Conservation (phyloP, 169 alveolate genomes). For the Eimeria falciformis region DNA sequence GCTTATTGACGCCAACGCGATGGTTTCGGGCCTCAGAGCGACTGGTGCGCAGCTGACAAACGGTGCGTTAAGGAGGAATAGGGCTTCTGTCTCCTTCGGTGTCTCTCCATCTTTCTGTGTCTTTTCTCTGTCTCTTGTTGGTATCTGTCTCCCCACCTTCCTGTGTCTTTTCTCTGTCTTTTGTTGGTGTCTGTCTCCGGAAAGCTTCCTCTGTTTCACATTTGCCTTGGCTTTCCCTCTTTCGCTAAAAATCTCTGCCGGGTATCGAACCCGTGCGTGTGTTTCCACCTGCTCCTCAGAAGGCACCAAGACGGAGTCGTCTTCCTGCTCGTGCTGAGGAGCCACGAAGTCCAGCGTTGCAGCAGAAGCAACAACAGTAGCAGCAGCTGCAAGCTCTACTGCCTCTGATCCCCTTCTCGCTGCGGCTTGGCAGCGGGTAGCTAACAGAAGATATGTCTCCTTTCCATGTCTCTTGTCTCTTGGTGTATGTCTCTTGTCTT, state of each 20-base stretch:
- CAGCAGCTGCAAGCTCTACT: not conserved
- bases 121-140: too few relatives aligned
- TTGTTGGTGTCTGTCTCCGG: not conserved
- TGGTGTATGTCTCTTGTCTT: too few relatives aligned
- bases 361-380: not conserved
- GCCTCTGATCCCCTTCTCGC: too few relatives aligned
- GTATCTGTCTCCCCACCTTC: not conserved
- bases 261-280: too few relatives aligned
- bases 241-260: too few relatives aligned
- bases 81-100: not conserved
- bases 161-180: not conserved
- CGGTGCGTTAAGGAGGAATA: not conserved
- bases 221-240: too few relatives aligned
- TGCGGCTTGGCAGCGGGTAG: too few relatives aligned
- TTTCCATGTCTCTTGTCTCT: too few relatives aligned
- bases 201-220: too few relatives aligned
- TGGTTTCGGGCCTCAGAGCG: constrained; percentile 49
- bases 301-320: constrained; percentile 12
- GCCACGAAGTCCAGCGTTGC: not conserved
- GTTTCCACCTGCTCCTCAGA: too few relatives aligned
- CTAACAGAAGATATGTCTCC: too few relatives aligned
- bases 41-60: constrained; percentile 10
- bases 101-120: too few relatives aligned
- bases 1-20: constrained; percentile 59
- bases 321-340: constrained; percentile 16